These are phyloP conservation scores for Colletotrichum liaoningense DNA, from an alignment of 2,329 filamentous ascomycete species.

Conservation along the genomic window DNA sequence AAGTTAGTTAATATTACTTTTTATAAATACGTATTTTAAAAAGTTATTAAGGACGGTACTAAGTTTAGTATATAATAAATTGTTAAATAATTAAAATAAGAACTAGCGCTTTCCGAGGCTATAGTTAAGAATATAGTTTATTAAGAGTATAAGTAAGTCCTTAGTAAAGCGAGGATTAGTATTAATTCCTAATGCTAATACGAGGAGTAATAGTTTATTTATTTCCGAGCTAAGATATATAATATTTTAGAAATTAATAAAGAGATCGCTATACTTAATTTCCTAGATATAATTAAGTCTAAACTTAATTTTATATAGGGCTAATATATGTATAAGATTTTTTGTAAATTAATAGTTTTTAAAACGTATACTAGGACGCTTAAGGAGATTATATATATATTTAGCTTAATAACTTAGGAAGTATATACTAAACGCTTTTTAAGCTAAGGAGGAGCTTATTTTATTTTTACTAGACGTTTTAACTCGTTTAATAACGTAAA, in stretches of 20 bases:
- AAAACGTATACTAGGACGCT: fast-evolving
- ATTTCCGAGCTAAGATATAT: fast-evolving
- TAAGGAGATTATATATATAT: fast-evolving
- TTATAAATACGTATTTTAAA: too few species aligned
- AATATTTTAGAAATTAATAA: too few species aligned
- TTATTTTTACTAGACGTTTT: fast-evolving
- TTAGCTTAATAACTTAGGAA: too few species aligned
- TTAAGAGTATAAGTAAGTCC: fast-evolving
- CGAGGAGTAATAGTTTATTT: fast-evolving
- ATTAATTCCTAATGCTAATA: fast-evolving
- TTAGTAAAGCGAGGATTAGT: fast-evolving
- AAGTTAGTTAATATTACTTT: too few species aligned
- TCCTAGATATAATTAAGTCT: fast-evolving
- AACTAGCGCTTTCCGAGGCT: fast-evolving
- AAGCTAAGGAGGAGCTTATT: fast-evolving
- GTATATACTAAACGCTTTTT: too few species aligned
- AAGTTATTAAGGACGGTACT: too few species aligned
- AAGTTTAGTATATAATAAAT: too few species aligned
- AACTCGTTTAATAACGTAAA: fast-evolving
- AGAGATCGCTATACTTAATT: fast-evolving
- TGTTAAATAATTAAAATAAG: too few species aligned
- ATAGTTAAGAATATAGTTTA: too few species aligned
- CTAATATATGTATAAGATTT: fast-evolving
- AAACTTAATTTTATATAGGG: fast-evolving
- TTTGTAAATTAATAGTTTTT: too few species aligned